Conservation (phyloP, 2,329 filamentous ascomycete species). For the Periconia digitata region DNA sequence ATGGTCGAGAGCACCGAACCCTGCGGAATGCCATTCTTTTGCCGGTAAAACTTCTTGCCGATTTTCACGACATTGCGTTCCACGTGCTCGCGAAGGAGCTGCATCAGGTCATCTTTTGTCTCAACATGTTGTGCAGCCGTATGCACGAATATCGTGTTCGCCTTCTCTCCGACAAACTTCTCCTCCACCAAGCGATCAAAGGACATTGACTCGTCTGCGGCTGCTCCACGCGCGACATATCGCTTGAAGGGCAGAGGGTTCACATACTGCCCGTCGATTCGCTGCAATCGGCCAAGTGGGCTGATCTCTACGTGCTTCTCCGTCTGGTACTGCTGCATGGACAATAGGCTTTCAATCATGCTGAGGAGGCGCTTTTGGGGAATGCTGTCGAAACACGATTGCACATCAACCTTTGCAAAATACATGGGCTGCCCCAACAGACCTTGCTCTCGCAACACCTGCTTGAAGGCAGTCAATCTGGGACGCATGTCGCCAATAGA, state of each 20-base stretch:
- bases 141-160: conserved; percentile 77
- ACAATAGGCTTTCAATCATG: conserved; percentile 62
- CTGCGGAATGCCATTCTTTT: conserved; percentile 88
- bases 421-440: conserved; percentile 58
- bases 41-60: conserved; percentile 83
- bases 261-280: conserved; percentile 29
- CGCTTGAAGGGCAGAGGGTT: conserved; percentile 38
- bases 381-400: conserved; percentile 92
- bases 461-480: conserved; percentile 70
- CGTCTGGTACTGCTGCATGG: conserved; percentile 67
- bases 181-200: conserved; percentile 38
- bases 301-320: conserved; percentile 74
- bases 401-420: conserved; percentile 91
- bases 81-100: conserved; percentile 79
- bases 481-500: conserved; percentile 79
- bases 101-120: conserved; percentile 62
- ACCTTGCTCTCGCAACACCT: conserved; percentile 43
- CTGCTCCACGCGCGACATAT: conserved; percentile 45
- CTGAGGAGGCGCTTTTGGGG: conserved; percentile 74
- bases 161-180: conserved; percentile 38
- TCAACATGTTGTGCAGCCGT: conserved; percentile 61
- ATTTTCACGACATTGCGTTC: conserved; percentile 82
- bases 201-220: conserved; percentile 28
- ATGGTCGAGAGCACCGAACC: conserved; percentile 85
- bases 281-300: conserved; percentile 44